Evolutionary conservation across 352 stramenopile genomes (phyloP).

Genomic region (Plasmopara halstedii): DNA sequence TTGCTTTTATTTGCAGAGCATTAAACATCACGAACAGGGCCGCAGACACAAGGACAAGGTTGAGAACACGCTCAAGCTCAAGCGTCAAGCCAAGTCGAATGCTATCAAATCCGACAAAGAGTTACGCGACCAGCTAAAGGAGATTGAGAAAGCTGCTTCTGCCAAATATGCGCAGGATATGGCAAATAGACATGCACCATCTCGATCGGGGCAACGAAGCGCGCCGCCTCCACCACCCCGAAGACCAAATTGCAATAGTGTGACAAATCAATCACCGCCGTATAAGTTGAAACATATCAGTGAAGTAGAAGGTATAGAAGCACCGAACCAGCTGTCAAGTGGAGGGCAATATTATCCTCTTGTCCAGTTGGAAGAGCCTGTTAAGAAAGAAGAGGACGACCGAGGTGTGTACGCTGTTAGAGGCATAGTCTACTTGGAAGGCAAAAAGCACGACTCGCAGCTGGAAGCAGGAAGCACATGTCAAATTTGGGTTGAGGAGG

Average conservation of each 20-base stretch:
- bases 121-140: constrained; percentile 50
- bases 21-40: constrained; percentile 79
- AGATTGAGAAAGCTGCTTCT: constrained; percentile 65
- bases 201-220: neutral
- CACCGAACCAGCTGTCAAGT: neutral
- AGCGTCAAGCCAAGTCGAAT: constrained; percentile 63
- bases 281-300: too few species aligned
- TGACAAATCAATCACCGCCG: neutral
- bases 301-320: neutral
- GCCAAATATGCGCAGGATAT: constrained; percentile 56
- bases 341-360: constrained; percentile 5
- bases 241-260: constrained; percentile 3
- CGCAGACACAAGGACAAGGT: constrained; percentile 68
- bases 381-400: constrained; percentile 44
- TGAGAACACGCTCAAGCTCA: constrained; percentile 59
- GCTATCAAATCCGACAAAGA: constrained; percentile 47
- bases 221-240: constrained; percentile 28
- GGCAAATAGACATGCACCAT: constrained; percentile 13
- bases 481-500: constrained; percentile 74
- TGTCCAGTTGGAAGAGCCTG: constrained; percentile 7
- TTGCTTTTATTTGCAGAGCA: constrained; percentile 31
- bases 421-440: constrained; percentile 72
- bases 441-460: constrained; percentile 66
- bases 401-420: constrained; percentile 63
- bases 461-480: constrained; percentile 61